Evolutionary conservation across 208 protist genomes (phyloP).

Genomic region (Leishmania major): DNA sequence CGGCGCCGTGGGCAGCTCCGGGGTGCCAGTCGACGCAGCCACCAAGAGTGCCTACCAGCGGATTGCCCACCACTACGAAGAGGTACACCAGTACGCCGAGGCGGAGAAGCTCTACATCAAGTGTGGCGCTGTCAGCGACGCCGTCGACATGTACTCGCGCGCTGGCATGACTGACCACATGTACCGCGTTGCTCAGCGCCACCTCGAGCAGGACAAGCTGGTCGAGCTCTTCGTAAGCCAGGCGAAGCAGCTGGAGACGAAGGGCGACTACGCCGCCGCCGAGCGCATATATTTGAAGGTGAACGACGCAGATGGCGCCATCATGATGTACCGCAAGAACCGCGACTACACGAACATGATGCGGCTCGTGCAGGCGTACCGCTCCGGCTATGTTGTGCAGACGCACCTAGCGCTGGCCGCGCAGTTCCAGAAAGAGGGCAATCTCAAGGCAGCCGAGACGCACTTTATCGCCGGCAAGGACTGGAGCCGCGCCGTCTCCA

Average conservation of each 20-base stretch:
- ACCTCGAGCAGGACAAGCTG: conserved; percentile 92
- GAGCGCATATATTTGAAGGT: conserved; percentile 97
- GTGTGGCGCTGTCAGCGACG: conserved; percentile 82
- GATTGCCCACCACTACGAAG: conserved; percentile 96
- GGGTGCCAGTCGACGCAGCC: conserved; percentile 27
- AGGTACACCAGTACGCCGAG: conserved; percentile 87
- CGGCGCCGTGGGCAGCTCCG: conserved; percentile 33
- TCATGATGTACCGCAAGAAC: conserved; percentile 96
- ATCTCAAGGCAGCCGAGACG: conserved; percentile 94
- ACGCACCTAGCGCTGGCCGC: conserved; percentile 95
- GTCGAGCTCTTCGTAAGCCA: conserved; percentile 92
- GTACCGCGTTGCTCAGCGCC: conserved; percentile 92
- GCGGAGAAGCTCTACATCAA: conserved; percentile 96
- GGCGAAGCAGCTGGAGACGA: conserved; percentile 93
- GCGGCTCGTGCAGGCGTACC: conserved; percentile 92
- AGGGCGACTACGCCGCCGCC: conserved; percentile 94
- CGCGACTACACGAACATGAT: conserved; percentile 95
- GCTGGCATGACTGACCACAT: conserved; percentile 94
- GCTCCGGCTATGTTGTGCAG: conserved; percentile 92
- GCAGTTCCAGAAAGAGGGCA: conserved; percentile 96
- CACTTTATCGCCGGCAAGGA: conserved; percentile 95
- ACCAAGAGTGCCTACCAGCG: conserved; percentile 83
- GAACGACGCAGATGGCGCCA: conserved; percentile 96
- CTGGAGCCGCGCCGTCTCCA: conserved; percentile 97
- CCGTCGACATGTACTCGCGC: conserved; percentile 97